Evolutionary conservation across 176 grass and related monocot species (phyloP), one percentile per base, ranked within the genome.

Genomic region (Ampelocalamus luodianensis): DNA sequence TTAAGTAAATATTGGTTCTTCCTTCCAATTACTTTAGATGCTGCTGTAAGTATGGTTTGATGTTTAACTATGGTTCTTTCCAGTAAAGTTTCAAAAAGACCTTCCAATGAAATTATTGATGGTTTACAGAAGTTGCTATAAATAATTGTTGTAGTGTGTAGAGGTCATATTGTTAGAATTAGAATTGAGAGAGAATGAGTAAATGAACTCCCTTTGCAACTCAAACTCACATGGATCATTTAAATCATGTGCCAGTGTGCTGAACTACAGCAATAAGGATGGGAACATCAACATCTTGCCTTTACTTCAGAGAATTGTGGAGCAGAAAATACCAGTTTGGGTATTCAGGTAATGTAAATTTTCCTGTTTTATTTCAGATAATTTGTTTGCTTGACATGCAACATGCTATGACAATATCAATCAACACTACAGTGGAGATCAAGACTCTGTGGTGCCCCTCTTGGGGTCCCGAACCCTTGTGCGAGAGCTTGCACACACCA

Each of bases 401-500:
- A 58, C 39, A 82, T 85, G 16, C 76, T 59, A 44, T 70, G 44
- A 82, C 64, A 81, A 24, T 10, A 82, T 82, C 29, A 65, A 10
- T 77, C 16, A 32, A 76, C 39, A 58, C 56, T 56, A 44, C 88
- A 99, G 96, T 22, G 96, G 96, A 2, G 96, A 99, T 77, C 96
- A 99, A 96, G 96, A 99, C 72, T 99, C 96, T 4, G 96, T 99
- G 4, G 96, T 99, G 61, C 96, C 96, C 40, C 85, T 96, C 54
- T 75, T 99, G 26, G 93, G 96, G 24, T 92, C 88, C 72, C 85
- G 96, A 85, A 96, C 96, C 81, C 96, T 99, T 73, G 86, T 99
- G 43, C 85, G 93, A 72, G 96, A 99, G 86, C 76, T 99, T 40
- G 91, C 96, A 39, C 91, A 99, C 78, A 60, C 51, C 49, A 86